Conservation (phyloP, 1,139 yeast genomes). For the Pichia sp. region DNA sequence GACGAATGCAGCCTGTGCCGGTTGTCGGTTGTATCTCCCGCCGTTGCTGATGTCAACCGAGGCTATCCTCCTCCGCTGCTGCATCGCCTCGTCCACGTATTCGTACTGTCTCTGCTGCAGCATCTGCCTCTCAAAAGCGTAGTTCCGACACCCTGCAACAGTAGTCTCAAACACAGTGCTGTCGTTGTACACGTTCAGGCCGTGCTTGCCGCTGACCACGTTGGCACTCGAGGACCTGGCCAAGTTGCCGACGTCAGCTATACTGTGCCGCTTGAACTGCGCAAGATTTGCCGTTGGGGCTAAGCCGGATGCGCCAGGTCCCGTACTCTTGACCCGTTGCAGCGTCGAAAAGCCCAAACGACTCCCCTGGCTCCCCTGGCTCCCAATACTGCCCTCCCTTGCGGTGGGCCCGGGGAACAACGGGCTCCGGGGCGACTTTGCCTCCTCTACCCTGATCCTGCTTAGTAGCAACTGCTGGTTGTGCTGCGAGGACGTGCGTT, state of each 20-base stretch:
- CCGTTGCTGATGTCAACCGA: background rate
- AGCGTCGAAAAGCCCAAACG: background rate
- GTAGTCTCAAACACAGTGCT: constrained; percentile 25
- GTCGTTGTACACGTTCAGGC: constrained; percentile 26
- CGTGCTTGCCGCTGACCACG: constrained; percentile 11
- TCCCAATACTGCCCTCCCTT: background rate
- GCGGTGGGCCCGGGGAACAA: background rate
- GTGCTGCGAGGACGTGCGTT: constrained; percentile 12
- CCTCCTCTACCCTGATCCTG: background rate
- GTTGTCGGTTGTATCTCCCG: background rate
- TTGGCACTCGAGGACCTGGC: background rate
- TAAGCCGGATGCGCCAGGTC: background rate
- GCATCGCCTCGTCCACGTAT: background rate
- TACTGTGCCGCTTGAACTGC: constrained; percentile 24
- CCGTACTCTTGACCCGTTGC: background rate
- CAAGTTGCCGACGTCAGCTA: constrained; percentile 12
- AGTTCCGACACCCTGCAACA: constrained; percentile 13
- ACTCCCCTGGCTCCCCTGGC: background rate
- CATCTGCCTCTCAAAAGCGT: constrained; percentile 5
- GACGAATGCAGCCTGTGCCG: background rate
- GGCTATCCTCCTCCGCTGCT: background rate
- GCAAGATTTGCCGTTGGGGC: constrained; percentile 9
- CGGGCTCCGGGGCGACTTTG: background rate
- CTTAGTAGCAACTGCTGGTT: constrained; percentile 1
- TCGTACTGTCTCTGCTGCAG: background rate